phyloP scores from a whole-genome alignment of 2,329 filamentous ascomycete species.

The Aspergillus cejpii region DNA sequence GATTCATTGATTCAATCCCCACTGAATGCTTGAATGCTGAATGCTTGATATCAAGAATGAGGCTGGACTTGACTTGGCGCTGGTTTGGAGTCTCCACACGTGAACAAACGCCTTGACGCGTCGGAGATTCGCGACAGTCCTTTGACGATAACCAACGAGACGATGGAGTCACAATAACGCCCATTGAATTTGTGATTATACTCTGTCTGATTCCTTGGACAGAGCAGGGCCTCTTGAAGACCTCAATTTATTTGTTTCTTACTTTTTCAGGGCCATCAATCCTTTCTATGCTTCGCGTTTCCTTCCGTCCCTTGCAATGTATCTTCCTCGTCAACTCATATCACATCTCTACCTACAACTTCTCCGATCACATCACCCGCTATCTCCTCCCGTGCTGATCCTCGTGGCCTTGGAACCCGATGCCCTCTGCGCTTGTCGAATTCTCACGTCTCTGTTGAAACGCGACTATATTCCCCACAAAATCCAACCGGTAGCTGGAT shows the following conservation, averaged over 20 bases:
- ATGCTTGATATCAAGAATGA: not conserved
- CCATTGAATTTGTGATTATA: not conserved
- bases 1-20: not conserved
- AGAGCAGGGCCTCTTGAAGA: slow-evolving; percentile 14
- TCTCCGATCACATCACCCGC: slow-evolving; percentile 76
- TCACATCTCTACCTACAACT: slow-evolving; percentile 89
- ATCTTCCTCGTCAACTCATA: slow-evolving; percentile 83
- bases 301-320: slow-evolving; percentile 55
- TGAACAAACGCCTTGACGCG: slow-evolving; percentile 16
- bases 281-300: slow-evolving; percentile 13
- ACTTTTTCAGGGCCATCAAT: not conserved
- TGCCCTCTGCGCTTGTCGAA: slow-evolving; percentile 89
- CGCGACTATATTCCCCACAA: slow-evolving; percentile 97
- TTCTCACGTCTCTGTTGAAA: slow-evolving; percentile 86
- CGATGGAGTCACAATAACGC: slow-evolving; percentile 1
- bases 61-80: slow-evolving; percentile 16
- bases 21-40: not conserved
- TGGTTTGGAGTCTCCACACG: slow-evolving; percentile 15
- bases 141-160: not conserved
- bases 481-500: slow-evolving; percentile 89
- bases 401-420: slow-evolving; percentile 92
- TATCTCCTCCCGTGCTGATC: slow-evolving; percentile 82
- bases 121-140: slow-evolving; percentile 16
- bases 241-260: slow-evolving; percentile 2
- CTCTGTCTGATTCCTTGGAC: slow-evolving; percentile 8